Conservation (phyloP, 176 grass and related monocot genomes). For the Elymus sibiricus region DNA sequence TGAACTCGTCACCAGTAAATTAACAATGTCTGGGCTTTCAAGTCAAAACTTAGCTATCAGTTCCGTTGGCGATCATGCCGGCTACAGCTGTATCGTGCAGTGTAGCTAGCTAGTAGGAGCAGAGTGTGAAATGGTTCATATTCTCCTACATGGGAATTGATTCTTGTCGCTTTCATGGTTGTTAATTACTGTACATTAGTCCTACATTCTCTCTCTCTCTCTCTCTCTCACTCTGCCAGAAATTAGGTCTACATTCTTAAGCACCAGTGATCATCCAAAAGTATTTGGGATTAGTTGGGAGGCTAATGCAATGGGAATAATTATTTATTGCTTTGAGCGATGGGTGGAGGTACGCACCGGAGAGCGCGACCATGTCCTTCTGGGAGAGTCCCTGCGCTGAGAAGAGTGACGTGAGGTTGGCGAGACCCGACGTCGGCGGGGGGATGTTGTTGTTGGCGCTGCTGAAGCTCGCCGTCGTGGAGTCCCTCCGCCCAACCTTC, state of each 20-base stretch:
- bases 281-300: not conserved
- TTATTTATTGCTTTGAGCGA: not conserved
- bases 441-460: constrained; percentile 63
- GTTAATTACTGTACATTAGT: not conserved
- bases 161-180: not conserved
- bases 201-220: no score
- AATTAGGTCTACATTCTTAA: not conserved
- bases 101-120: not conserved
- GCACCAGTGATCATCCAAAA: not conserved
- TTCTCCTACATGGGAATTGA: not conserved
- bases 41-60: constrained; percentile 8
- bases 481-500: constrained; percentile 68
- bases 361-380: constrained; percentile 67
- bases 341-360: constrained; percentile 28
- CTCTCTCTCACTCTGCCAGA: no score
- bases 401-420: constrained; percentile 57
- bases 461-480: constrained; percentile 52
- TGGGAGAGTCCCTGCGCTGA: constrained; percentile 53
- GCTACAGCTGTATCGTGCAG: not conserved
- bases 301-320: not conserved
- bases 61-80: not conserved
- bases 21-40: not conserved
- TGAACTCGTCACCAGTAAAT: not conserved
- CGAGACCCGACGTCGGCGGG: constrained; percentile 39
- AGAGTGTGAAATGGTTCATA: not conserved